Conservation (phyloP, 2,329 filamentous ascomycete genomes). For the Microcera coccophila region DNA sequence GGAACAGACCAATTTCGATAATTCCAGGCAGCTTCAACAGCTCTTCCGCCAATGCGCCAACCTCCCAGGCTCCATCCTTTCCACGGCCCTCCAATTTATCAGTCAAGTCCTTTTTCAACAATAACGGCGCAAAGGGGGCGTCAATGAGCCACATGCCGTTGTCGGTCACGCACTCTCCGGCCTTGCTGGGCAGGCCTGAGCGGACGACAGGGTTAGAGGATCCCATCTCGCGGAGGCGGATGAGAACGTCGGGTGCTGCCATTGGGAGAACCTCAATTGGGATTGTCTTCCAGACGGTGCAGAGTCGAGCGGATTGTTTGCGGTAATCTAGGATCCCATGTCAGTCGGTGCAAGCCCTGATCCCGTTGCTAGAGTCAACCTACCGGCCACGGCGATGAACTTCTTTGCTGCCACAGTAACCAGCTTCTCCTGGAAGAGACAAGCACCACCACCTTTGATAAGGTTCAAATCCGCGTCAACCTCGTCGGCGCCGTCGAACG, state of each 20-base stretch:
- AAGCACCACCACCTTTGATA: slow-evolving; percentile 97
- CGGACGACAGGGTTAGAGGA: slow-evolving; percentile 67
- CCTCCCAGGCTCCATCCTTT: slow-evolving; percentile 67
- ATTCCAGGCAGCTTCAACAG: slow-evolving; percentile 84
- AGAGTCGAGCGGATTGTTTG: slow-evolving; percentile 76
- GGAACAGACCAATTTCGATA: slow-evolving; percentile 87
- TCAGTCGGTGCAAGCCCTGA: neutral
- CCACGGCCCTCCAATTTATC: slow-evolving; percentile 49
- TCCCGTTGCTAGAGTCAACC: slow-evolving; percentile 22
- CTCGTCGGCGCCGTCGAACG: slow-evolving; percentile 96
- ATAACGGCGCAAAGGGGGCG: slow-evolving; percentile 75
- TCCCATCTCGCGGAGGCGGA: slow-evolving; percentile 68
- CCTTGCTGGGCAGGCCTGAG: slow-evolving; percentile 69
- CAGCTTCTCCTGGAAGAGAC: slow-evolving; percentile 95
- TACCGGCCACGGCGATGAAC: slow-evolving; percentile 83
- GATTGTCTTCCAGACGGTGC: slow-evolving; percentile 74
- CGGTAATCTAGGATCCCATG: slow-evolving; percentile 64
- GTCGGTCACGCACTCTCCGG: slow-evolving; percentile 66
- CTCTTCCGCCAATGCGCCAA: slow-evolving; percentile 65
- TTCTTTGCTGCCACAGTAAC: slow-evolving; percentile 80
- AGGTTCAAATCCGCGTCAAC: slow-evolving; percentile 92
- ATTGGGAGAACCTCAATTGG: slow-evolving; percentile 92
- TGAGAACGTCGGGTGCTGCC: slow-evolving; percentile 72
- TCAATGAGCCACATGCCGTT: slow-evolving; percentile 77
- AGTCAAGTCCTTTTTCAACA: slow-evolving; percentile 55